Evolutionary conservation across 805 yeast species (phyloP), one percentile per base, ranked within the genome.

Genomic region (Metschnikowia sp.): DNA sequence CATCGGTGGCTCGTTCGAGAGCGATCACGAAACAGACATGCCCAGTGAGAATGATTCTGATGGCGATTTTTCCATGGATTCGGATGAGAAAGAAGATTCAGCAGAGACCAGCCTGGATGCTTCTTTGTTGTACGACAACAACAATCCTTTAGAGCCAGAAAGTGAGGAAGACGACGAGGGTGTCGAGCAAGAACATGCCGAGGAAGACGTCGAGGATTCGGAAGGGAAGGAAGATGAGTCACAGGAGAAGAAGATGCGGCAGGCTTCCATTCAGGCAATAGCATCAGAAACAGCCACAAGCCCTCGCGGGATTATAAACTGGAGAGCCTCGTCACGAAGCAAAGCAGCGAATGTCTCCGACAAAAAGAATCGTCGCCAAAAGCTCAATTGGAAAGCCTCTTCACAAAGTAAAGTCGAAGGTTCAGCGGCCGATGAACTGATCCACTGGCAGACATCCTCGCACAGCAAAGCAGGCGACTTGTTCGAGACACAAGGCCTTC

Each of bases 391-490:
- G 46, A 37, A 32, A 26, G 36, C 41, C 10, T 37, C 43, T 11
- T 39, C 48, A 10, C 48, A 45, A 10, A 45, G 48, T 35, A 45
- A 45, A 26, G 48, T 31, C 2, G 39, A 35, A n/a, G 40, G 31
- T 11, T 26, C 39, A 28, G 18, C 12, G 10, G 34, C 26, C 6
- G 33, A 31, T 10, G 33, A 22, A 22, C 26, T 7, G 26, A 7
- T 7, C 7, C 26, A 22, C 26, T 22, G 26, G 26, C 26, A 22
- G 26, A 22, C 26, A 22, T 22, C 26, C 26, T 22, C 26, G 7
- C 26, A 22, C 26, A 4, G 26, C 26, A 22, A 22, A 22, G 26
- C 26, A 22, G 26, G 26, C 7, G 26, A 22, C 26, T 22, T 22
- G 26, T 7, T 22, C 26, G 26, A 22, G 26, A 7, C 26, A 22